Evolutionary conservation across 1,139 yeast genomes (phyloP), one percentile per base, ranked within the genome.

Genomic region (Hyphopichia wangnamkhiaoensis): DNA sequence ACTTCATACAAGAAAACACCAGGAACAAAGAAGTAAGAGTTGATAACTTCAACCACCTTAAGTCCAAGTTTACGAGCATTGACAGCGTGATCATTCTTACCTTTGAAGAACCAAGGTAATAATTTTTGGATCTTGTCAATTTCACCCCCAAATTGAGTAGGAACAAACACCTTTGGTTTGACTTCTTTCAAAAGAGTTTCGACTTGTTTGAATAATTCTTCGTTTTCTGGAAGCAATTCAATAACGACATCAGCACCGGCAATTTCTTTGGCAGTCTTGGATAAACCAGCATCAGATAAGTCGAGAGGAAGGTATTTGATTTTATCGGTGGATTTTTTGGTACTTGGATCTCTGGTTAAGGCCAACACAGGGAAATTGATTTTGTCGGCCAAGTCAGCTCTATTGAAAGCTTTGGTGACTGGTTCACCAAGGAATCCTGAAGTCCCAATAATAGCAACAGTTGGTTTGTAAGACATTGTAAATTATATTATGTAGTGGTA

Each of bases 71-170:
- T 58, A 49, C 80, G 62, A 16, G 79, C 68, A 9, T 53, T 56
- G 2, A 54, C 53, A 4, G 74, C 60, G 50, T 74, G 80, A 1
- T 50, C 56, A 1, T 53, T 37, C 59, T 82, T 82, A 20, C 46
- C 15, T 1, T 40, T 49, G 24, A 77, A 53, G 48, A 68, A 63
- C 1, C 68, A 69, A 3, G 71, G 70, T 21, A 65, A 55, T 39
- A 48, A 42, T 21, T 45, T 47, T 8, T 47, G 44, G 14, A 53
- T 56, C 21, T 56, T 54, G 6, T 45, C 52, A 27, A 68, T 44
- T 37, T 79, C 79, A 30, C 64, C 53, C 34, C 88, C 88, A 49
- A 76, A 82, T 52, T 81, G 86, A 3, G 86, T 76, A 28, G 87
- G 84, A 41, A 82, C 70, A 58, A 71, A 80, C 26, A 80, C 50